Evolutionary conservation across 257 asterid species (phyloP).

Genomic region (Capsicum baccatum): DNA sequence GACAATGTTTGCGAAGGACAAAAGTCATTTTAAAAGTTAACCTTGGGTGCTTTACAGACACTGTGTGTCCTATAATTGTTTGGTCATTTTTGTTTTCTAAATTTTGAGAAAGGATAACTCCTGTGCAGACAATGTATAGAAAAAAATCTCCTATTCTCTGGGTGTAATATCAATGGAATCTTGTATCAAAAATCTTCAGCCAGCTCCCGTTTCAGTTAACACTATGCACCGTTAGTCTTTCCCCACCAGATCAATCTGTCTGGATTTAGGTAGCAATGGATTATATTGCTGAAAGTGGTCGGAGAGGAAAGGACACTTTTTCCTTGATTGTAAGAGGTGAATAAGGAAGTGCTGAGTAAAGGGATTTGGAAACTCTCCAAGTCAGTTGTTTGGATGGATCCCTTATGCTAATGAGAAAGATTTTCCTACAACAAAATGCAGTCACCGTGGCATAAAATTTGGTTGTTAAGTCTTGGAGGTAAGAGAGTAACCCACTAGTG

Average conservation of each 20-base stretch:
- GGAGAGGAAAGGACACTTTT: background rate
- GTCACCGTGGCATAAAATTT: background rate
- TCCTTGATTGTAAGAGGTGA: background rate
- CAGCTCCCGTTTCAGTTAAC: background rate
- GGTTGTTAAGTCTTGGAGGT: conserved; percentile 8
- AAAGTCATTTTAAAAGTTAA: background rate
- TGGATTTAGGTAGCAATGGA: background rate
- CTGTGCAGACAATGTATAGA: background rate
- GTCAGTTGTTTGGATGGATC: background rate
- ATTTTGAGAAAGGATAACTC: background rate
- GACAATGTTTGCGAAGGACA: background rate
- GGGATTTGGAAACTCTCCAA: conserved; percentile 20
- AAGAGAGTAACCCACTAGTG: background rate
- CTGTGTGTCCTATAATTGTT: background rate
- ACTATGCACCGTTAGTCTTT: background rate
- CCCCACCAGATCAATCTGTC: background rate
- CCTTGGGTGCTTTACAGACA: background rate
- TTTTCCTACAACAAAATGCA: background rate
- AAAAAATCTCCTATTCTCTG: background rate
- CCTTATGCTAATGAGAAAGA: conserved; percentile 2
- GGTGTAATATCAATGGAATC: background rate
- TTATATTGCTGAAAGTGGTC: background rate
- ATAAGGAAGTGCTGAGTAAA: background rate
- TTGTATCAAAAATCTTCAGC: background rate
- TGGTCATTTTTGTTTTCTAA: background rate